Conservation (phyloP, 805 yeast species). For the Monosporozyma siamensis region DNA sequence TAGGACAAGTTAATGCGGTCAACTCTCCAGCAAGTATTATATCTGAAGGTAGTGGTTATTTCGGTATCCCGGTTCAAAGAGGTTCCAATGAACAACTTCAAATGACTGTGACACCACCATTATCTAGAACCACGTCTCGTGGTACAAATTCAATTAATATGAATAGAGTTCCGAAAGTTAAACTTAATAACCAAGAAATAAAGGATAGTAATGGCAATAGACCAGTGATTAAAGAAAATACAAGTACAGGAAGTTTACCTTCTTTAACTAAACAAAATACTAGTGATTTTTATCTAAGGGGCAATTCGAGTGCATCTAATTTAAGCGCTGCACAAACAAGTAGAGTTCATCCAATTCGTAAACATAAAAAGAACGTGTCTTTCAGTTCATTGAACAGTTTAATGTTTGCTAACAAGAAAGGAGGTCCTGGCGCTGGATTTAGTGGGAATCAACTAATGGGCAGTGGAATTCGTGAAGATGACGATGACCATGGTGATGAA, state of each 20-base stretch:
- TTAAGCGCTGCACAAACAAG: slow-evolving; percentile 7
- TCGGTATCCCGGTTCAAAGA: slow-evolving; percentile 27
- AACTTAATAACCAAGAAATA: slow-evolving; percentile 6
- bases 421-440: slow-evolving; percentile 14
- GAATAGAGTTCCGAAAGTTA: slow-evolving; percentile 4
- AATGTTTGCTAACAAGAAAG: slow-evolving; percentile 28
- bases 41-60: slow-evolving; percentile 28
- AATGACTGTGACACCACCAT: slow-evolving; percentile 5
- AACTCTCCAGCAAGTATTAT: slow-evolving; percentile 20
- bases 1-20: slow-evolving; percentile 9
- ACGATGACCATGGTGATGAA: slow-evolving; percentile 13
- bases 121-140: slow-evolving; percentile 14
- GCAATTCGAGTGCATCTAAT: slow-evolving; percentile 20
- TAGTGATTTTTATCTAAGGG: slow-evolving; percentile 14
- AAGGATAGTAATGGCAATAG: slow-evolving; percentile 1
- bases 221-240: slow-evolving; percentile 8
- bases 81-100: slow-evolving; percentile 7
- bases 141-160: slow-evolving; percentile 5
- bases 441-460: slow-evolving; percentile 23
- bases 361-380: slow-evolving; percentile 29
- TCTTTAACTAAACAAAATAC: neutral
- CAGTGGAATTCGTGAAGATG: slow-evolving; percentile 25
- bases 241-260: slow-evolving; percentile 14
- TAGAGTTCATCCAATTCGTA: slow-evolving; percentile 25
- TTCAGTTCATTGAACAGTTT: slow-evolving; percentile 29